Evolutionary conservation across 1,139 yeast genomes (phyloP).

Genomic region (Sugiyamaella xylanicola): DNA sequence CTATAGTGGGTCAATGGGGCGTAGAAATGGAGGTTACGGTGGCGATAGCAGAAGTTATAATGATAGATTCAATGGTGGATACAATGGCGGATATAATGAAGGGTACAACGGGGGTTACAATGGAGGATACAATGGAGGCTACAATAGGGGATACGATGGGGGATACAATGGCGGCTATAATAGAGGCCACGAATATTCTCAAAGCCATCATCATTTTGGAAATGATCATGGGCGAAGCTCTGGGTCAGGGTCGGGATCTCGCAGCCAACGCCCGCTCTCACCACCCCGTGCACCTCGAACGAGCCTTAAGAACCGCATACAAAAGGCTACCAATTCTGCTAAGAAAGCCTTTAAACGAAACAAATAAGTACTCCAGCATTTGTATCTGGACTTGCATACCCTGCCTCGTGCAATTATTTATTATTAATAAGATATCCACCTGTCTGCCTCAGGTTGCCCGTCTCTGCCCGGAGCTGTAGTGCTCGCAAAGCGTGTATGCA

Average conservation of each 20-base stretch:
- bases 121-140: not conserved
- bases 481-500: too few relatives aligned
- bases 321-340: slow-evolving; percentile 5
- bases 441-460: too few relatives aligned
- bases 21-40: not conserved
- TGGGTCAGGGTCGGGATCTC: not conserved
- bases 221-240: not conserved
- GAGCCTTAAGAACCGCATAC: not conserved
- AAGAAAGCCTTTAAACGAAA: slow-evolving; percentile 6
- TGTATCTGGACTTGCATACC: not conserved
- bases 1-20: not conserved
- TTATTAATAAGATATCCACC: too few relatives aligned
- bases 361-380: not conserved
- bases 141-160: not conserved
- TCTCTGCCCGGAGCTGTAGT: too few relatives aligned
- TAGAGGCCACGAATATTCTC: slow-evolving; percentile 12
- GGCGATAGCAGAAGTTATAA: not conserved
- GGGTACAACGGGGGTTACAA: not conserved
- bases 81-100: too few relatives aligned
- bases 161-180: not conserved
- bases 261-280: not conserved
- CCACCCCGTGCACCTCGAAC: not conserved
- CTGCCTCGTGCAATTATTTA: not conserved
- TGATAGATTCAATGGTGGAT: not conserved
- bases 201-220: not conserved